Conservation (phyloP, 768 basidiomycete species). For the Lactarius indigo region DNA sequence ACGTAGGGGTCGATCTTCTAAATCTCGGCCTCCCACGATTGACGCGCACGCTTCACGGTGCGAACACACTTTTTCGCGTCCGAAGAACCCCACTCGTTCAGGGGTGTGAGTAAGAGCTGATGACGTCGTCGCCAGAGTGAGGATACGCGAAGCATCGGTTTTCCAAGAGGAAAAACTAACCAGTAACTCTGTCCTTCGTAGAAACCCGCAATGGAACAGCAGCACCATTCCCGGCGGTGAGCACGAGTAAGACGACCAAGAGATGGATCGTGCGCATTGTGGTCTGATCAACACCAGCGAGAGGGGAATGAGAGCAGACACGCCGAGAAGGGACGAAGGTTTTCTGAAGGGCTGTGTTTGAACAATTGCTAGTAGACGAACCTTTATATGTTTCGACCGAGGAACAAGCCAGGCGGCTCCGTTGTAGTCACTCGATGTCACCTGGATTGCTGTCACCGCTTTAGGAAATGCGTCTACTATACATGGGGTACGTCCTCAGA, state of each 20-base stretch:
- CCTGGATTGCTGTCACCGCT: background rate
- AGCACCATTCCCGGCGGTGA: background rate
- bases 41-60: background rate
- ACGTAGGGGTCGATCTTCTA: background rate
- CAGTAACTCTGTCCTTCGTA: background rate
- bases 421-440: background rate
- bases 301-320: background rate
- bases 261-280: background rate
- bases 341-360: background rate
- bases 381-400: background rate
- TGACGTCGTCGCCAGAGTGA: background rate
- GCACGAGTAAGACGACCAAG: background rate
- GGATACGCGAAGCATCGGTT: background rate
- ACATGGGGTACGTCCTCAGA: background rate
- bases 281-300: background rate
- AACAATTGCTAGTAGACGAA: background rate
- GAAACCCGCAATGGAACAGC: background rate
- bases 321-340: background rate
- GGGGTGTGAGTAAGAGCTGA: background rate
- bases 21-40: background rate
- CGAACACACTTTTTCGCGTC: background rate
- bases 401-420: background rate
- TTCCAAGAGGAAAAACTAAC: background rate
- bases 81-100: background rate
- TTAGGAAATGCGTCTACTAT: background rate